A percentile compares a stretch with the other conserved stretches of the same genome.
phyloP scores from a whole-genome alignment of 352 stramenopile species.

The Globisporangium barbulae region DNA sequence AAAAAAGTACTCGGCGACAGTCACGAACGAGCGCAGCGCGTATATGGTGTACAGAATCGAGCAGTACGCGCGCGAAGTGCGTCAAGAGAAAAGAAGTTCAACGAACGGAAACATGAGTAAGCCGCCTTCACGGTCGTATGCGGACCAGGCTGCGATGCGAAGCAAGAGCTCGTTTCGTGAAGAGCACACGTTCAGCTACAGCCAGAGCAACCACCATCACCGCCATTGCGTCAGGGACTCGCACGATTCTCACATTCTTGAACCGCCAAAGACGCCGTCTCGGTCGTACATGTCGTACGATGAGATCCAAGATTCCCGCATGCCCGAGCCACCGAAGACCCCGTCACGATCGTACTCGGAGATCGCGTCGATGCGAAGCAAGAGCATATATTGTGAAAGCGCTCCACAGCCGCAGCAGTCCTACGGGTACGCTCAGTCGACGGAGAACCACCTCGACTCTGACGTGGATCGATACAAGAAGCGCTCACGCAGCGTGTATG shows the following conservation, averaged over 20 bases:
- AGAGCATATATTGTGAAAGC: slow-evolving; percentile 11
- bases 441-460: not conserved
- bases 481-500: slow-evolving; percentile 31
- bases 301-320: not conserved
- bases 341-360: slow-evolving; percentile 11
- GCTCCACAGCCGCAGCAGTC: not conserved
- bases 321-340: not conserved
- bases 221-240: not conserved
- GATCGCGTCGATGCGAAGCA: slow-evolving; percentile 14
- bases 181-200: slow-evolving; percentile 8
- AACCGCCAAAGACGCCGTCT: not conserved
- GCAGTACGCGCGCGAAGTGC: slow-evolving; percentile 31
- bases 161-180: slow-evolving; percentile 11
- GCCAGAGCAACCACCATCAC: not conserved
- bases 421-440: not conserved
- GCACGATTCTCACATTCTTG: not conserved
- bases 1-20: slow-evolving; percentile 34
- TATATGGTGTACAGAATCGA: slow-evolving; percentile 41
- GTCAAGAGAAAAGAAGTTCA: slow-evolving; percentile 6
- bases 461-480: slow-evolving; percentile 23
- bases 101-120: not conserved
- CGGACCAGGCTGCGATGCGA: slow-evolving; percentile 1
- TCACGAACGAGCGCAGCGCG: slow-evolving; percentile 28
- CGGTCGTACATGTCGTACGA: not conserved
- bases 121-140: not conserved